phyloP scores from a whole-genome alignment of 2,329 filamentous ascomycete genomes.

The Microsporum ferrugineum region DNA sequence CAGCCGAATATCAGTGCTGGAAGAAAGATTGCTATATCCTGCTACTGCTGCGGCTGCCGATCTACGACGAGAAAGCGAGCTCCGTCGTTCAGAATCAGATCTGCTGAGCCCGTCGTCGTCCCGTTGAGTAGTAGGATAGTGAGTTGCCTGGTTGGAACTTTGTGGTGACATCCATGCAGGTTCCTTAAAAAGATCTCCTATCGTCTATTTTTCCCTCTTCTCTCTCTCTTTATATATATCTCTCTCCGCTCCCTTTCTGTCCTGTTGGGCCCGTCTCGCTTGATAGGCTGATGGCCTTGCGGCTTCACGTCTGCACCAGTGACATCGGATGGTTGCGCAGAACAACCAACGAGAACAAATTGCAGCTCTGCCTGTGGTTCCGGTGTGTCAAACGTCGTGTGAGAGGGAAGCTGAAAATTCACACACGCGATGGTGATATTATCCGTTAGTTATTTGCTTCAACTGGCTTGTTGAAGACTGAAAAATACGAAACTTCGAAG shows the following conservation, averaged over 20 bases:
- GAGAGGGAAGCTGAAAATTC: background rate
- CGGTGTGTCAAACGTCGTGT: background rate
- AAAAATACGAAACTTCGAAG: background rate
- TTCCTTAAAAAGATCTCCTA: background rate
- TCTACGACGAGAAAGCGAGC: background rate
- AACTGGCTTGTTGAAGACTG: background rate
- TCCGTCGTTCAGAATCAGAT: conserved; percentile 4
- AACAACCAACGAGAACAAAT: background rate
- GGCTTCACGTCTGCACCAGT: conserved; percentile 4
- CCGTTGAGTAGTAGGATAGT: background rate
- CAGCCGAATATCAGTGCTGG: background rate
- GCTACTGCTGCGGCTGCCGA: background rate
- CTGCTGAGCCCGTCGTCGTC: background rate
- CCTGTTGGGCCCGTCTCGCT: background rate
- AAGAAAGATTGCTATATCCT: background rate
- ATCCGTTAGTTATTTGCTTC: background rate
- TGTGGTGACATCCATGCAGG: conserved; percentile 11
- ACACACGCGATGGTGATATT: background rate
- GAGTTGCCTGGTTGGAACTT: background rate
- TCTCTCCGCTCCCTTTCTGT: background rate
- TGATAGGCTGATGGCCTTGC: conserved; percentile 2
- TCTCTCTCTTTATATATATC: background rate
- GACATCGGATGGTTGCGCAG: conserved; percentile 5
- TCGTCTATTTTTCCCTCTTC: background rate
- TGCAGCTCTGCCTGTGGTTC: background rate